Evolutionary conservation across 108 stramenopile species (phyloP), one percentile per base, ranked within the genome.

Genomic region (Epipyxis sp.): DNA sequence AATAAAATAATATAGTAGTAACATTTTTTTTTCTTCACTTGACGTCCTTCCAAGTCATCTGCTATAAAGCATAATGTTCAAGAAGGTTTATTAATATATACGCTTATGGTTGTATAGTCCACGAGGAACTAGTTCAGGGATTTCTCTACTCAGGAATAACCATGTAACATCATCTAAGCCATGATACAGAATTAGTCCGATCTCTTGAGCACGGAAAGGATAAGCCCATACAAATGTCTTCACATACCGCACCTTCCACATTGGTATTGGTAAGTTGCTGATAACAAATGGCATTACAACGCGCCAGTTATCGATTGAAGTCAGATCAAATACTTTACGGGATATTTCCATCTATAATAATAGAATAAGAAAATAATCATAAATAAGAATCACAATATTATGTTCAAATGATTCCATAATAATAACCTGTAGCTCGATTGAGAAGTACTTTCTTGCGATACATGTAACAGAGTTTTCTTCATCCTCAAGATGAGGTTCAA

Each of bases 171-270:
- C 41, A 27, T 83, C 80, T 20, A 83, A 57, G 6, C 20, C 71
- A 39, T 76, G 72, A 20, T 83, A 83, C 34, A 80, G 59, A 59
- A 83, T 80, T n/a, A 83, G 59, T 16, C 82, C 82, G 0, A 83
- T 50, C 74, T 81, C 78, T 45, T 83, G 82, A 6, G 71, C 71
- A 57, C 71, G 71, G 10, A 43, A 13, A 13, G 81, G 78, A 72
- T 76, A 69, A 40, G 77, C 72, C 81, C 81, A 82, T 0, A 81
- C 69, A 59, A 78, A 81, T 1, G 78, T 78, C 81, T 81, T 81
- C 74, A 81, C 3, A 46, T 79, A 81, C 35, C 69, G 59, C 65
- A 78, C 59, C 81, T 81, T 74, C 71, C 71, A 74, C 34, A 30
- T 10, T 16, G 3, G 6, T 10, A 35, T 42, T 6, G 71, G 71